These are phyloP conservation scores for Lactuca saligna DNA, from an alignment of 129 eudicot genomes.

Conservation along the genomic window DNA sequence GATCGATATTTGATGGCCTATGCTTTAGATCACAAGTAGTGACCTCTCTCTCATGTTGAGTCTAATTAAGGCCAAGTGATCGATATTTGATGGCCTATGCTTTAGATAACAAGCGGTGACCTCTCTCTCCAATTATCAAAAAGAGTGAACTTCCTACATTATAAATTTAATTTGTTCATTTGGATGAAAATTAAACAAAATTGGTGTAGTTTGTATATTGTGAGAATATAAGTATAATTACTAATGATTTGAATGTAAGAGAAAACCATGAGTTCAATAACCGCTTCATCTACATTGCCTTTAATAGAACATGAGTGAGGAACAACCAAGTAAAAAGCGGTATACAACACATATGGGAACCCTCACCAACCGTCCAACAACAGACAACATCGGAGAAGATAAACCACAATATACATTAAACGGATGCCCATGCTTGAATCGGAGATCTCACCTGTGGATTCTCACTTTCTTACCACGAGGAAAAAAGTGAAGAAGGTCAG, in stretches of 20 bases:
- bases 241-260: too few relatives aligned
- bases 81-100: neutral
- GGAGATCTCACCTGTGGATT: too few relatives aligned
- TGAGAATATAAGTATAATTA: conserved; percentile 1
- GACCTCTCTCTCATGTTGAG: neutral
- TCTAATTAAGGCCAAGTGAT: neutral
- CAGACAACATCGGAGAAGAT: too few relatives aligned
- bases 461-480: too few relatives aligned
- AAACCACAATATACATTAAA: too few relatives aligned
- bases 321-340: too few relatives aligned
- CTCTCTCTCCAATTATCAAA: neutral
- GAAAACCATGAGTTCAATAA: neutral
- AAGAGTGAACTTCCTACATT: neutral
- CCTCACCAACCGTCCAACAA: too few relatives aligned
- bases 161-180: neutral
- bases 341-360: too few relatives aligned
- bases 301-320: neutral
- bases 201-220: neutral
- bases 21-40: conserved; percentile 8
- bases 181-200: neutral
- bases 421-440: too few relatives aligned
- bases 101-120: conserved; percentile 5
- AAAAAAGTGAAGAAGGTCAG: too few relatives aligned
- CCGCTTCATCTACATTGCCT: neutral
- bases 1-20: neutral